These are phyloP conservation scores for Trypanosoma mega DNA, from an alignment of 208 protist genomes.

Conservation along the genomic window DNA sequence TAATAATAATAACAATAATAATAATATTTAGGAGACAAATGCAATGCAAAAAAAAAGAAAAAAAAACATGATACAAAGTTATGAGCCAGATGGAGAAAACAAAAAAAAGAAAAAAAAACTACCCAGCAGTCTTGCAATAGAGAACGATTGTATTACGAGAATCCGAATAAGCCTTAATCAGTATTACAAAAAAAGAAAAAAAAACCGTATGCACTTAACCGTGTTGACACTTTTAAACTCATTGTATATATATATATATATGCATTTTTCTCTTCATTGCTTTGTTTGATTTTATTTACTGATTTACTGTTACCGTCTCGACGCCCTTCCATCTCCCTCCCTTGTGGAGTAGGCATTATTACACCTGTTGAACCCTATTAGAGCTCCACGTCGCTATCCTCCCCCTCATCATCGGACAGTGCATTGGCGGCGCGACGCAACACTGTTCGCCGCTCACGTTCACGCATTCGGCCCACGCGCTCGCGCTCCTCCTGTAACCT, in stretches of 20 bases:
- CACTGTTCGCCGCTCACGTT: conserved; percentile 57
- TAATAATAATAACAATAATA: neutral
- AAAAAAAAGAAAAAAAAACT: neutral
- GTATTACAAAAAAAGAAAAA: neutral
- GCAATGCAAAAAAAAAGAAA: neutral
- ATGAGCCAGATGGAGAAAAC: neutral
- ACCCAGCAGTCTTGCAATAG: no score
- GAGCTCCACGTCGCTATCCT: conserved; percentile 26
- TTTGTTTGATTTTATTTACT: no score
- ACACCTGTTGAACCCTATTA: conserved; percentile 6
- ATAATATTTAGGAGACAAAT: neutral
- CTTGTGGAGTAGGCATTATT: neutral
- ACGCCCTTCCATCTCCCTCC: neutral
- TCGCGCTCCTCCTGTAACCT: conserved; percentile 34
- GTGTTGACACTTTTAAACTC: no score
- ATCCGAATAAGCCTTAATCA: no score
- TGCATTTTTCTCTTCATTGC: no score
- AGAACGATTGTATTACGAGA: no score
- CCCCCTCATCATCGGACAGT: neutral
- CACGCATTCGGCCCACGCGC: conserved; percentile 37
- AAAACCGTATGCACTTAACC: neutral
- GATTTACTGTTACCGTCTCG: neutral
- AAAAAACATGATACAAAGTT: neutral
- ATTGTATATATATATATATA: no score
- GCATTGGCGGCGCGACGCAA: conserved; percentile 23